Conservation (phyloP, 257 asterid genomes). For the Capsicum rhomboideum region DNA sequence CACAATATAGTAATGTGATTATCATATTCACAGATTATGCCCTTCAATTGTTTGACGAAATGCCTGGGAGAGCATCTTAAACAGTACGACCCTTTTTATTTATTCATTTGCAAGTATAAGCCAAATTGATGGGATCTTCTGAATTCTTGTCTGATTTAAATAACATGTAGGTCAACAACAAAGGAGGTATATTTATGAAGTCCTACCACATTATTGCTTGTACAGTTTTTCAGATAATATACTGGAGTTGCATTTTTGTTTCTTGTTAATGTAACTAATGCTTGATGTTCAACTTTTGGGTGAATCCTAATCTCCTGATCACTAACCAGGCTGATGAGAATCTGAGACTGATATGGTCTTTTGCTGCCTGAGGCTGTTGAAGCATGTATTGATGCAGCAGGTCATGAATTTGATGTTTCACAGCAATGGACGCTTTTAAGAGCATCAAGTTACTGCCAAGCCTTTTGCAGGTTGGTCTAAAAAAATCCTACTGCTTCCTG, state of each 20-base stretch:
- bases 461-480: constrained; percentile 80
- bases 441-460: constrained; percentile 97
- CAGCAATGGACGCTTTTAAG: constrained; percentile 71
- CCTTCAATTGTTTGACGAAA: too few species aligned
- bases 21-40: too few species aligned
- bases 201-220: too few species aligned
- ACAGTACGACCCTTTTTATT: too few species aligned
- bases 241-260: too few species aligned
- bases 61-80: too few species aligned
- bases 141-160: not conserved
- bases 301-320: constrained; percentile 7
- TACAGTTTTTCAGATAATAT: too few species aligned
- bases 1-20: not conserved
- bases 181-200: too few species aligned
- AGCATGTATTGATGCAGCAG: constrained; percentile 92
- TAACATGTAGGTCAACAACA: not conserved
- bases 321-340: constrained; percentile 89
- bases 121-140: not conserved
- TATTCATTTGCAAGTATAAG: too few species aligned
- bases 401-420: constrained; percentile 77
- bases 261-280: too few species aligned
- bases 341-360: constrained; percentile 79
- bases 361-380: constrained; percentile 90
- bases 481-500: not conserved
- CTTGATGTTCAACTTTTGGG: not conserved